Conservation (phyloP, 2,329 filamentous ascomycete species). For the Tricladium varicosporioides region DNA sequence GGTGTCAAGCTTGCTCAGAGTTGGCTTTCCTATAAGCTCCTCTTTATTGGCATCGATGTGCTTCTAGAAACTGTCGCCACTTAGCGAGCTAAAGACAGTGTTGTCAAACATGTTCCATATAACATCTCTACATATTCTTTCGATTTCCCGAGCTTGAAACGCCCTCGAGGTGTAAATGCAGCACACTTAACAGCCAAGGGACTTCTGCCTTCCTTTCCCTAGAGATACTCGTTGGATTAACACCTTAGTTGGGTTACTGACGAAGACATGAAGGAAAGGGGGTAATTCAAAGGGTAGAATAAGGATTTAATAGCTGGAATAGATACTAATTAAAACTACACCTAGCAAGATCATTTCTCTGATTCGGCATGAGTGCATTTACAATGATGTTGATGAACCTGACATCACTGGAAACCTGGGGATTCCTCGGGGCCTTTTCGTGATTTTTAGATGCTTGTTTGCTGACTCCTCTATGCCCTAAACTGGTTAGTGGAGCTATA, state of each 20-base stretch:
- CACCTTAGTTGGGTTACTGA: constrained; percentile 53
- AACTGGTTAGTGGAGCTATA: neutral
- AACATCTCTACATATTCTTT: constrained; percentile 66
- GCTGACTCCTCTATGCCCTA: no score
- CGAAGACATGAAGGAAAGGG: constrained; percentile 9
- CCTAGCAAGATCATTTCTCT: neutral
- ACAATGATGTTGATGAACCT: neutral
- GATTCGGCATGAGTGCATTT: neutral
- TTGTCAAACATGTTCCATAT: constrained; percentile 77
- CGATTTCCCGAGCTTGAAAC: constrained; percentile 62
- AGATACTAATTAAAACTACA: neutral
- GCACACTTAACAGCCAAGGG: constrained; percentile 67
- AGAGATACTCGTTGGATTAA: constrained; percentile 49
- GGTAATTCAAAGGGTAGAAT: neutral
- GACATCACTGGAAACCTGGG: neutral
- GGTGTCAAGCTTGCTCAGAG: constrained; percentile 58
- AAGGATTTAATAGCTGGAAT: neutral
- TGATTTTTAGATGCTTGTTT: no score
- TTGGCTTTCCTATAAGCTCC: constrained; percentile 60
- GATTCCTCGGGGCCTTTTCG: no score
- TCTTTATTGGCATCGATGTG: constrained; percentile 61
- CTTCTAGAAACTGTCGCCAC: constrained; percentile 62
- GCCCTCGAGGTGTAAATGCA: constrained; percentile 59
- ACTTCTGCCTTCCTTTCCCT: constrained; percentile 66
- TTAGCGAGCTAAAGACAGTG: constrained; percentile 63